These are phyloP conservation scores for Ceratocystis harringtonii DNA, from an alignment of 2,329 filamentous ascomycete genomes.

Conservation along the genomic window DNA sequence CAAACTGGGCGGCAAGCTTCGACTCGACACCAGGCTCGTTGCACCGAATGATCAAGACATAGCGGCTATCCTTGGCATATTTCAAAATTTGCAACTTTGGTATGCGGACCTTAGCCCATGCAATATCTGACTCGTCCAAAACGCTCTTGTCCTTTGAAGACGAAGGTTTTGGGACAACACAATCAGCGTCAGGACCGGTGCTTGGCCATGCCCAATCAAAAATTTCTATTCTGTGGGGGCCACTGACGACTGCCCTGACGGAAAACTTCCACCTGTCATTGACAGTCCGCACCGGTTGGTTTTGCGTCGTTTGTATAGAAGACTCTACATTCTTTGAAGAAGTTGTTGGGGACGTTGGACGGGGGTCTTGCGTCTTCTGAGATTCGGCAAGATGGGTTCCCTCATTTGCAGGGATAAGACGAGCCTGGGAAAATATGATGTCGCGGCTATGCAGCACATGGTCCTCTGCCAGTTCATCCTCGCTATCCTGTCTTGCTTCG, in stretches of 20 bases:
- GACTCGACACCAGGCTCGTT: background rate
- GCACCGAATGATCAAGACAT: background rate
- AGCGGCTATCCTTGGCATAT: background rate
- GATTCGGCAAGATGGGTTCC: background rate
- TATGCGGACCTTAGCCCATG: background rate
- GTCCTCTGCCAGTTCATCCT: constrained; percentile 9
- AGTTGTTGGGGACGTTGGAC: background rate
- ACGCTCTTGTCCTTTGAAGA: background rate
- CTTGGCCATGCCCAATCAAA: constrained; percentile 10
- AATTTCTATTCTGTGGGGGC: constrained; percentile 2
- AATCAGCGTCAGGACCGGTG: background rate
- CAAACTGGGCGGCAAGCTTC: constrained; percentile 5
- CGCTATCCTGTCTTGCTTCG: background rate
- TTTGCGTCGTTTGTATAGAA: background rate
- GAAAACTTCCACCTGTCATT: background rate
- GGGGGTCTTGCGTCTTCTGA: background rate
- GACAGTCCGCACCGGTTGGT: background rate
- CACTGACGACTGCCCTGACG: constrained; percentile 12
- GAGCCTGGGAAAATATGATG: background rate
- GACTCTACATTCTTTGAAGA: background rate
- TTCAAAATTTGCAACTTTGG: background rate
- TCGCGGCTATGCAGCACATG: background rate
- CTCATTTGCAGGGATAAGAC: background rate
- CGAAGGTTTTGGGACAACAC: background rate
- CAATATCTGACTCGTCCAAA: background rate